Evolutionary conservation across 2,329 filamentous ascomycete genomes (phyloP).

Genomic region (Exophiala sideris): DNA sequence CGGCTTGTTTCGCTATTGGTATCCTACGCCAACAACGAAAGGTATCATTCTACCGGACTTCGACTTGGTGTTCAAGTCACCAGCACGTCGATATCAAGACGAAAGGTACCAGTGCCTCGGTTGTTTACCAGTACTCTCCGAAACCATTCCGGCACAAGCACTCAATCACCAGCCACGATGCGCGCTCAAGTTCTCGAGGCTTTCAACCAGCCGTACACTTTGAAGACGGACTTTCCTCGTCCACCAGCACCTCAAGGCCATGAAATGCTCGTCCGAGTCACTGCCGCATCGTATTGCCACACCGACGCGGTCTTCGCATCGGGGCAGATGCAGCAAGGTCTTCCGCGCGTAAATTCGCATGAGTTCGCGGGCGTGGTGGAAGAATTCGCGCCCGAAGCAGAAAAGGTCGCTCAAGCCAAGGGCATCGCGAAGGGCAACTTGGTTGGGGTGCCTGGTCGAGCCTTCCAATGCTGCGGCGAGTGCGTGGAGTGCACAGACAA

Average conservation of each 20-base stretch:
- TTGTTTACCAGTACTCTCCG: neutral
- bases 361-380: constrained; percentile 46
- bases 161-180: constrained; percentile 19
- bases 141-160: neutral
- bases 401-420: constrained; percentile 6
- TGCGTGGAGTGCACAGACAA: constrained; percentile 21
- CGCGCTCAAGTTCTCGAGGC: constrained; percentile 26
- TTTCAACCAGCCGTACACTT: constrained; percentile 27
- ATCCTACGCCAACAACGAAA: too few species aligned
- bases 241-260: constrained; percentile 36
- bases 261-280: constrained; percentile 45
- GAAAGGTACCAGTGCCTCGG: too few species aligned
- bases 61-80: neutral
- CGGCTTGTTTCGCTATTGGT: too few species aligned
- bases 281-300: constrained; percentile 48
- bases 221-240: constrained; percentile 32
- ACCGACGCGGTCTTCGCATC: constrained; percentile 39
- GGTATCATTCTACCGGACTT: neutral
- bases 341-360: constrained; percentile 44
- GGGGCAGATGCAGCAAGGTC: constrained; percentile 36
- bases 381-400: constrained; percentile 21
- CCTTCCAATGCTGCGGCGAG: constrained; percentile 17
- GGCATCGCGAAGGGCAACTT: constrained; percentile 11
- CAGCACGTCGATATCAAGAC: too few species aligned
- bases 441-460: constrained; percentile 21